phyloP scores from a whole-genome alignment of 306 rosid species.

The Fragaria nilgerrensis region DNA sequence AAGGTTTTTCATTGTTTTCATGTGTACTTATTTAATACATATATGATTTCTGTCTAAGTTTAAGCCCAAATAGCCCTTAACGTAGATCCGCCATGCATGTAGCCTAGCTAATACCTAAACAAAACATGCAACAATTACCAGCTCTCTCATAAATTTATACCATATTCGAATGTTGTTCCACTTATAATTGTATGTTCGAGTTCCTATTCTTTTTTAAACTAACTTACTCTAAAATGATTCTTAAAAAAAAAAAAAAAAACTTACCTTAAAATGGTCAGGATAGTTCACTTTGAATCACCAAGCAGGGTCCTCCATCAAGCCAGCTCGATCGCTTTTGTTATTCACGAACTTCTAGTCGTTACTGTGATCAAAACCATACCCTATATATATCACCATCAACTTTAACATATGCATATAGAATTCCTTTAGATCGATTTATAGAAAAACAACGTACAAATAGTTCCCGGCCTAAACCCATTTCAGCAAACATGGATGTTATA shows the following conservation, averaged over 20 bases:
- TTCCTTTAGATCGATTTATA: background rate
- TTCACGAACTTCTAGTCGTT: background rate
- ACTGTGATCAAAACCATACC: background rate
- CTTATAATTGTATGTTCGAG: too few relatives aligned
- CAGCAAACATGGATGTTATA: background rate
- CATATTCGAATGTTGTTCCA: too few relatives aligned
- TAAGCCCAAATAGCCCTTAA: too few relatives aligned
- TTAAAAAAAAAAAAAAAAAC: too few relatives aligned
- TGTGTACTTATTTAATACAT: too few relatives aligned
- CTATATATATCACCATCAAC: background rate
- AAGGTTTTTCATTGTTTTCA: too few relatives aligned
- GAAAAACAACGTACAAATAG: background rate
- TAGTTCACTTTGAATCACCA: background rate
- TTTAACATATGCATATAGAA: background rate
- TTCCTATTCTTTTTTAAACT: too few relatives aligned
- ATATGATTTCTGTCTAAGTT: too few relatives aligned
- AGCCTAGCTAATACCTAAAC: too few relatives aligned
- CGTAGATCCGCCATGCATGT: too few relatives aligned
- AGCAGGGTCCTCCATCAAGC: background rate
- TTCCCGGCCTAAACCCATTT: background rate
- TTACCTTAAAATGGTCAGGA: background rate
- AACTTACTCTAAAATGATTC: too few relatives aligned
- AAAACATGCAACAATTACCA: too few relatives aligned
- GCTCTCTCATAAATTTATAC: background rate
- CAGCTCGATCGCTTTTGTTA: background rate